phyloP scores from a whole-genome alignment of 2,329 filamentous ascomycete genomes.

The Colletotrichum sp. region DNA sequence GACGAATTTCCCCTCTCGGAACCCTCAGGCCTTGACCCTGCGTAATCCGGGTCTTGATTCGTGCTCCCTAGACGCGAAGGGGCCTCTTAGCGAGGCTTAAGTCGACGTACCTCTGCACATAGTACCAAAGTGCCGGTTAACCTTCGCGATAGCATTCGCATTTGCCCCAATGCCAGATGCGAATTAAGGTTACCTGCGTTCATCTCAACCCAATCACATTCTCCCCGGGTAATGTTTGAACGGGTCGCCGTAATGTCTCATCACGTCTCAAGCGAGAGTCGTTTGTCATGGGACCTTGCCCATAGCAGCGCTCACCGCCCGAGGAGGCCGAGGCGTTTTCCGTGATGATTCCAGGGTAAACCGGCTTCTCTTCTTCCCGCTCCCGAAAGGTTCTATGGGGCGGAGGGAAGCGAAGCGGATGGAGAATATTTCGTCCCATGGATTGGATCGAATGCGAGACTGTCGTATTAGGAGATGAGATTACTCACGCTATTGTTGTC shows the following conservation, averaged over 20 bases:
- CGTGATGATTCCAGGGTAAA: background rate
- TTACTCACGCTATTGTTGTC: background rate
- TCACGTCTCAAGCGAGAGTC: background rate
- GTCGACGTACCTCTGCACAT: background rate
- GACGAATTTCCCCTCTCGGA: background rate
- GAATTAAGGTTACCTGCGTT: background rate
- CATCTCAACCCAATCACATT: background rate
- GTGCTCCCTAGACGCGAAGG: background rate
- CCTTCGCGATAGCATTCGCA: background rate
- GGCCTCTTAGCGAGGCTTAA: background rate
- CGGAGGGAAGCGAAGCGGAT: background rate
- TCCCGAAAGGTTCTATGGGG: background rate
- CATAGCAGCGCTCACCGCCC: background rate
- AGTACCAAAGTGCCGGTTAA: background rate
- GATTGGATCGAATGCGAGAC: background rate
- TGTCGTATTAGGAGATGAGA: background rate
- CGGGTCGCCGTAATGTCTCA: background rate
- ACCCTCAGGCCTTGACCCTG: background rate
- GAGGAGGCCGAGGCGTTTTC: background rate
- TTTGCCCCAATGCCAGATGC: background rate
- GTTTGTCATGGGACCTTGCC: background rate
- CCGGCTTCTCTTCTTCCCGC: background rate
- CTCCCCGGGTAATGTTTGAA: background rate
- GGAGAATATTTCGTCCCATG: background rate
- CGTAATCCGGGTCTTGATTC: background rate